A percentile compares a stretch with the other conserved stretches of the same genome.
Evolutionary conservation across 148 eudicot species (phyloP).

Genomic region (Vaccinium vitisidaea): DNA sequence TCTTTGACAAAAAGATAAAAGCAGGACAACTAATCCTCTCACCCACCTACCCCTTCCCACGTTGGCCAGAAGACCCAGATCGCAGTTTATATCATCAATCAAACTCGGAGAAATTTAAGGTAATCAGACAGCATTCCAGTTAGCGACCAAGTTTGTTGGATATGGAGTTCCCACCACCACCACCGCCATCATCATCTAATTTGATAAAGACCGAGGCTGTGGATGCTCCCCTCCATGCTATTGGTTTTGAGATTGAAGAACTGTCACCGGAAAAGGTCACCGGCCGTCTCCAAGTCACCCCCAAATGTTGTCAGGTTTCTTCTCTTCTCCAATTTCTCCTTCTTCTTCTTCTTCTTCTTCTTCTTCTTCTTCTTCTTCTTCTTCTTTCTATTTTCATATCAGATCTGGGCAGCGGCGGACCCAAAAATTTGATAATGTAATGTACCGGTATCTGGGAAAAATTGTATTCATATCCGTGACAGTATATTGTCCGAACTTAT

Average conservation of each 20-base stretch:
- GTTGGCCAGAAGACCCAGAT: not conserved
- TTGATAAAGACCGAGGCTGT: constrained; percentile 32
- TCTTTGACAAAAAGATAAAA: not conserved
- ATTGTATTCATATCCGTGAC: no score
- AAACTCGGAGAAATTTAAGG: not conserved
- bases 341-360: not conserved
- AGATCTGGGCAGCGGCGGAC: no score
- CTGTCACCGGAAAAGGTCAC: constrained; percentile 50
- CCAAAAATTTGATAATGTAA: no score
- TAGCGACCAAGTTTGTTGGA: not conserved
- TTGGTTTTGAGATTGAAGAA: constrained; percentile 59
- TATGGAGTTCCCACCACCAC: constrained; percentile 34
- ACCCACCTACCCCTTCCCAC: not conserved
- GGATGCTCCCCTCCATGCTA: constrained; percentile 53
- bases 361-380: not conserved
- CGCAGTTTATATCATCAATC: not conserved
- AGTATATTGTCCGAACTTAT: no score
- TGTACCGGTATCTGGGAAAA: no score
- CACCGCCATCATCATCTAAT: constrained; percentile 20
- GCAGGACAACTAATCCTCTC: not conserved
- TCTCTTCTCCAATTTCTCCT: not conserved
- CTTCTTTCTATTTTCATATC: not conserved
- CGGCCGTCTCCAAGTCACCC: constrained; percentile 60
- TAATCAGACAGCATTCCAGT: not conserved
- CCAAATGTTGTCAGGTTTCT: constrained; percentile 65